A percentile compares a stretch with the other conserved stretches of the same genome.
phyloP scores from a whole-genome alignment of 306 rosid genomes.

The Pyrus pyrifolia region DNA sequence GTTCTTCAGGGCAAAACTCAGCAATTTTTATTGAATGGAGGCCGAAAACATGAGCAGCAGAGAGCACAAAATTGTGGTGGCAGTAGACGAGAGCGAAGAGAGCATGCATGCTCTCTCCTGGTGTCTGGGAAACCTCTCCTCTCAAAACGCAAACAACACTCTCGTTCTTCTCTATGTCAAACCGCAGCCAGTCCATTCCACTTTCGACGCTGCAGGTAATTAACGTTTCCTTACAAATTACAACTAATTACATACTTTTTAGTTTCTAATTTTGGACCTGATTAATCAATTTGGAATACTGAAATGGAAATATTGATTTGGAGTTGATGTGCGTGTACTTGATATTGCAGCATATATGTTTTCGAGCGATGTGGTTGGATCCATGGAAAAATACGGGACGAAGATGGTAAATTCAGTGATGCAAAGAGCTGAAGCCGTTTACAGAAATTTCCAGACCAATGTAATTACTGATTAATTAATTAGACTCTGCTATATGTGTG shows the following conservation, averaged over 20 bases:
- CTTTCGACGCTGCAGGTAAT: conserved; percentile 58
- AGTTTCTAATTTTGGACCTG: no score
- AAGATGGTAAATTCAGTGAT: conserved; percentile 59
- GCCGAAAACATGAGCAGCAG: conserved; percentile 21
- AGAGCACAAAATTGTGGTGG: conserved; percentile 55
- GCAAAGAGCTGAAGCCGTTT: conserved; percentile 63
- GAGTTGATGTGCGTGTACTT: not conserved
- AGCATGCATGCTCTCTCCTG: conserved; percentile 74
- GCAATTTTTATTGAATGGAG: not conserved
- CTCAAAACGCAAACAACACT: conserved; percentile 23
- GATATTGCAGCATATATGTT: conserved; percentile 45
- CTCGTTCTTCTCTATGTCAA: conserved; percentile 69
- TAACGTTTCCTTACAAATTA: not conserved
- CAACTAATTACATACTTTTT: no score
- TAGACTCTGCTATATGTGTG: not conserved
- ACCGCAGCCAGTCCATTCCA: conserved; percentile 51
- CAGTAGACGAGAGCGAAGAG: conserved; percentile 78
- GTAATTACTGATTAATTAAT: conserved; percentile 7
- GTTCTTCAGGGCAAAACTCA: not conserved
- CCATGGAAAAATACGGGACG: conserved; percentile 42
- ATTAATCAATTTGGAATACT: not conserved
- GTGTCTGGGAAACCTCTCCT: conserved; percentile 55
- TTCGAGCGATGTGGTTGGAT: conserved; percentile 38
- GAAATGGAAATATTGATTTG: not conserved
- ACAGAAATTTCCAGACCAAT: conserved; percentile 25